Evolutionary conservation across 2,329 filamentous ascomycete genomes (phyloP).

Genomic region (Microdochium paspali): DNA sequence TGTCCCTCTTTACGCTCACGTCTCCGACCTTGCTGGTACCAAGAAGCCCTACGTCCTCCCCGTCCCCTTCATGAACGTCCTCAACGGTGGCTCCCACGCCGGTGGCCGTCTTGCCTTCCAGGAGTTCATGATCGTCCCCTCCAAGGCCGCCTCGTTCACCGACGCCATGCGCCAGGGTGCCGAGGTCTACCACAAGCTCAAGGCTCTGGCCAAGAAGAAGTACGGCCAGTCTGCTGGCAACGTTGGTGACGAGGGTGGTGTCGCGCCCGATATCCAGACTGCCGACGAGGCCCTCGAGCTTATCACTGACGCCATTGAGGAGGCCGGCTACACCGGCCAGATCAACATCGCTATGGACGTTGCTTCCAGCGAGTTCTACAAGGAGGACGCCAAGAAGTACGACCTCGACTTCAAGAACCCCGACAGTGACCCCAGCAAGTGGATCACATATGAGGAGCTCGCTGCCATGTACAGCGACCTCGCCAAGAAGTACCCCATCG

Average conservation of each 20-base stretch:
- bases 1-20: conserved; percentile 78
- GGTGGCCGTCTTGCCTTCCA: conserved; percentile 93
- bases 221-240: conserved; percentile 98
- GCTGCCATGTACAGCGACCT: conserved; percentile 84
- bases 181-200: conserved; percentile 98
- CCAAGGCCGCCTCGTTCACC: conserved; percentile 78
- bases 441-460: conserved; percentile 97
- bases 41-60: conserved; percentile 89
- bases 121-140: conserved; percentile 92
- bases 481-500: conserved; percentile 92
- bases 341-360: conserved; percentile 99
- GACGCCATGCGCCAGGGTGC: conserved; percentile 94
- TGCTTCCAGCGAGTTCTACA: conserved; percentile 99
- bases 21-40: conserved; percentile 79
- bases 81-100: conserved; percentile 90
- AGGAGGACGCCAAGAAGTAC: conserved; percentile 95
- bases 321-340: conserved; percentile 91
- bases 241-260: conserved; percentile 98
- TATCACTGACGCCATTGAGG: conserved; percentile 88
- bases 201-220: conserved; percentile 96
- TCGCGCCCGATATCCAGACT: conserved; percentile 97
- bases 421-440: conserved; percentile 89
- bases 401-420: conserved; percentile 99
- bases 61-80: conserved; percentile 88
- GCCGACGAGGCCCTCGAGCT: conserved; percentile 94